Conservation (phyloP, 208 protist genomes). For the Wallacemonas rigidus region DNA sequence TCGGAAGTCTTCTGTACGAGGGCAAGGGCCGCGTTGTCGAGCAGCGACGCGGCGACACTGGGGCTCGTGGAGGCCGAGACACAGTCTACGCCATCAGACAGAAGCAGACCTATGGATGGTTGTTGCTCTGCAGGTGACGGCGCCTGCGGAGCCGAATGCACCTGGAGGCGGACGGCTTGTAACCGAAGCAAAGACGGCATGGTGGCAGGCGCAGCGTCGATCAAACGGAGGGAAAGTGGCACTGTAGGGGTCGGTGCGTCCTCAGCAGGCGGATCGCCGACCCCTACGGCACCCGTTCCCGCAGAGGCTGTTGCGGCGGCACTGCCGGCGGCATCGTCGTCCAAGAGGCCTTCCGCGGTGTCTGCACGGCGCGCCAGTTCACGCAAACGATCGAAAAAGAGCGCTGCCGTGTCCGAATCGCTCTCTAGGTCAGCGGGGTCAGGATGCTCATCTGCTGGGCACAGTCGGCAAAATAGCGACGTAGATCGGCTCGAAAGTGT, state of each 20-base stretch:
- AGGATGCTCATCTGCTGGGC: background rate
- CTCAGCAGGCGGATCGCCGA: too few relatives aligned
- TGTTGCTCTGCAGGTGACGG: too few relatives aligned
- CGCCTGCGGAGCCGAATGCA: background rate
- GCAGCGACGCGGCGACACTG: conserved; percentile 18
- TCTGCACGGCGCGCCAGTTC: conserved; percentile 21
- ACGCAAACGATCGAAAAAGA: background rate
- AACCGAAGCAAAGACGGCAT: conserved; percentile 43
- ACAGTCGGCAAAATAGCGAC: conserved; percentile 15
- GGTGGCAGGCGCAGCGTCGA: conserved; percentile 27
- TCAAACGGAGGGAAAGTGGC: conserved; percentile 25
- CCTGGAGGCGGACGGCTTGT: conserved; percentile 33
- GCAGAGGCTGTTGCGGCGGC: too few relatives aligned
- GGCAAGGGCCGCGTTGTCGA: conserved; percentile 34
- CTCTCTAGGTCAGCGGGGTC: background rate
- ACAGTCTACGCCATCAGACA: too few relatives aligned
- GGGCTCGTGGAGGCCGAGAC: background rate
- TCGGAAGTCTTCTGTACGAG: conserved; percentile 24
- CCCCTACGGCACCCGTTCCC: too few relatives aligned
- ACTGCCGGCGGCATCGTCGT: too few relatives aligned
- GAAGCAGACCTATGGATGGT: too few relatives aligned
- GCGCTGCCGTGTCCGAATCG: background rate
- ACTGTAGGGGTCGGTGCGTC: background rate
- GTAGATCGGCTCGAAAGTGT: conserved; percentile 41
- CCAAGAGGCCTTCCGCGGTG: too few relatives aligned